phyloP scores from a whole-genome alignment of 306 rosid genomes.

The Dryas alaskensis region DNA sequence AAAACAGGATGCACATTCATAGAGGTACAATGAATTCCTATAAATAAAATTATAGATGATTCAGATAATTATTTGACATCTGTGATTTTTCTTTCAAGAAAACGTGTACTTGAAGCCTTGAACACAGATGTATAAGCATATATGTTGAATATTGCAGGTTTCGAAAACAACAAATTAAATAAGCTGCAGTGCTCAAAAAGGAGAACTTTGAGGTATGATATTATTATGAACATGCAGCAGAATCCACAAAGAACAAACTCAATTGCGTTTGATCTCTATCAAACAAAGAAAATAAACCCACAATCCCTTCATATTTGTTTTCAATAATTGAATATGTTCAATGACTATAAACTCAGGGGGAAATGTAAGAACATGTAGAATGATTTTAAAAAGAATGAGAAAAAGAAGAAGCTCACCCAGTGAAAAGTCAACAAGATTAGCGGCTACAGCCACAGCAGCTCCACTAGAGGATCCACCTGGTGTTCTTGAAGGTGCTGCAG shows the following conservation, averaged over 20 bases:
- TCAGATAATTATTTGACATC: neutral
- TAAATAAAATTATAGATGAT: no score
- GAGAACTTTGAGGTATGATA: neutral
- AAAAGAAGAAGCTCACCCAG: constrained; percentile 57
- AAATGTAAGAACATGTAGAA: constrained; percentile 2
- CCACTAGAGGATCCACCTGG: constrained; percentile 97
- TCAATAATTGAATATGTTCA: neutral
- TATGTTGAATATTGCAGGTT: neutral
- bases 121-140: neutral
- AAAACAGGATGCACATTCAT: neutral
- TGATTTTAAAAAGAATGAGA: neutral
- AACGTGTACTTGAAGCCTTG: neutral
- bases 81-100: neutral
- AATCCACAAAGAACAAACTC: neutral
- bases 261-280: neutral
- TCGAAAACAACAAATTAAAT: neutral
- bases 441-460: constrained; percentile 94
- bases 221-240: no score
- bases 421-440: constrained; percentile 77
- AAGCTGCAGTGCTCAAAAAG: neutral
- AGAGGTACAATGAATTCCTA: no score
- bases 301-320: neutral
- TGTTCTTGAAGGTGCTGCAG: constrained; percentile 57
- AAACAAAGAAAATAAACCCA: neutral
- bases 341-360: neutral